These are phyloP conservation scores for Wickerhamomyces sydowiorum DNA, from an alignment of 805 yeast species.

Conservation along the genomic window DNA sequence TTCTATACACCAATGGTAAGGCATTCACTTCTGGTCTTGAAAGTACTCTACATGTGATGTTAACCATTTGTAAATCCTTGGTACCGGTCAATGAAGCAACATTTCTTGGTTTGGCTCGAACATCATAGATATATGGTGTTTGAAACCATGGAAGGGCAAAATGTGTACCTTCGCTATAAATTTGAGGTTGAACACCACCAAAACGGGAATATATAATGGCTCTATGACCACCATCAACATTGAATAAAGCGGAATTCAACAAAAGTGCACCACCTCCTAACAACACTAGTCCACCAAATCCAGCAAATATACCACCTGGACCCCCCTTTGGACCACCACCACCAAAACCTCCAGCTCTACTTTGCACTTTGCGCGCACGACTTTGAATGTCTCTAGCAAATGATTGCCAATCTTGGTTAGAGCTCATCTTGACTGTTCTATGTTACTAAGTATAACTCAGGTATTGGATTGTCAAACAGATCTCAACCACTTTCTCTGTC, in stretches of 20 bases:
- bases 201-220: slow-evolving; percentile 90
- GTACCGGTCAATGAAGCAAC: slow-evolving; percentile 96
- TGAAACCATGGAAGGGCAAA: slow-evolving; percentile 92
- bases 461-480: too few relatives aligned
- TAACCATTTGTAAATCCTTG: slow-evolving; percentile 97
- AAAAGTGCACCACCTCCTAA: slow-evolving; percentile 53
- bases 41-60: slow-evolving; percentile 96
- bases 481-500: background rate
- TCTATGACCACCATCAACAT: slow-evolving; percentile 98
- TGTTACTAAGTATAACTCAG: too few relatives aligned
- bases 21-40: slow-evolving; percentile 79
- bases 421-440: slow-evolving; percentile 16
- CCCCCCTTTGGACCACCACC: slow-evolving; percentile 23
- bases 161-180: slow-evolving; percentile 93
- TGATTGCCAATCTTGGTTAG: slow-evolving; percentile 42
- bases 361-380: slow-evolving; percentile 36
- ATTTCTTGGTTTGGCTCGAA: slow-evolving; percentile 94
- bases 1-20: slow-evolving; percentile 82
- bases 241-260: slow-evolving; percentile 56
- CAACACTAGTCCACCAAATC: slow-evolving; percentile 53
- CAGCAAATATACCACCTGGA: slow-evolving; percentile 57
- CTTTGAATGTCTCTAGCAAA: slow-evolving; percentile 46
- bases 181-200: slow-evolving; percentile 75
- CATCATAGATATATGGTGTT: slow-evolving; percentile 87
- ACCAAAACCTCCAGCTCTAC: slow-evolving; percentile 33